Conservation (phyloP, 164 flowering plant species). For the Kalanchoe fedtschenkoi region DNA sequence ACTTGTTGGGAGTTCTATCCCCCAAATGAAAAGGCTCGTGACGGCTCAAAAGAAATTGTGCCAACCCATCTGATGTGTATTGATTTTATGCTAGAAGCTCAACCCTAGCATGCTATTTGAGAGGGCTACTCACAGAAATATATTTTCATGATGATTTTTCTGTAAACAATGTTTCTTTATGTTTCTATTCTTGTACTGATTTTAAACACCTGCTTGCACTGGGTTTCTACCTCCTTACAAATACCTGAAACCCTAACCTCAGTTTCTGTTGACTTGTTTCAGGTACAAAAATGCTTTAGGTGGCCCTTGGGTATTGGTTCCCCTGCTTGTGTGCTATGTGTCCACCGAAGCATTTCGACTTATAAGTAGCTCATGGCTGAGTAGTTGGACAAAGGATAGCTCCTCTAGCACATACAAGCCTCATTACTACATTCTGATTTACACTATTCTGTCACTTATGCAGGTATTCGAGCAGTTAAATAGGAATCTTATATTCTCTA, state of each 20-base stretch:
- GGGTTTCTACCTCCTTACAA: neutral
- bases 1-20: too few relatives aligned
- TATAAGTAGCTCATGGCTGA: constrained; percentile 72
- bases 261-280: constrained; percentile 9
- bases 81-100: too few relatives aligned
- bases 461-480: constrained; percentile 31
- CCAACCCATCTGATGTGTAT: too few relatives aligned
- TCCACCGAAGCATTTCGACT: constrained; percentile 53
- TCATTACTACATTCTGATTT: constrained; percentile 42
- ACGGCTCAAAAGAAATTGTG: too few relatives aligned
- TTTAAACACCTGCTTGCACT: too few relatives aligned
- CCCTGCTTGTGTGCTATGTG: constrained; percentile 47
- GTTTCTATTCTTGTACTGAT: too few relatives aligned
- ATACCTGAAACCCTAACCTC: neutral
- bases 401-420: constrained; percentile 29
- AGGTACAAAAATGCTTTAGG: constrained; percentile 70
- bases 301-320: constrained; percentile 54
- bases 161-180: too few relatives aligned
- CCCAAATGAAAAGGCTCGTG: too few relatives aligned
- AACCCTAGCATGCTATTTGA: too few relatives aligned
- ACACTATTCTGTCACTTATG: constrained; percentile 49
- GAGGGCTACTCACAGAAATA: too few relatives aligned
- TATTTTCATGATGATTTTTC: too few relatives aligned
- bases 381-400: constrained; percentile 62
- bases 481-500: too few relatives aligned